Evolutionary conservation across 768 basidiomycete genomes (phyloP), one percentile per base, ranked within the genome.

Genomic region (Suillus occidentalis): DNA sequence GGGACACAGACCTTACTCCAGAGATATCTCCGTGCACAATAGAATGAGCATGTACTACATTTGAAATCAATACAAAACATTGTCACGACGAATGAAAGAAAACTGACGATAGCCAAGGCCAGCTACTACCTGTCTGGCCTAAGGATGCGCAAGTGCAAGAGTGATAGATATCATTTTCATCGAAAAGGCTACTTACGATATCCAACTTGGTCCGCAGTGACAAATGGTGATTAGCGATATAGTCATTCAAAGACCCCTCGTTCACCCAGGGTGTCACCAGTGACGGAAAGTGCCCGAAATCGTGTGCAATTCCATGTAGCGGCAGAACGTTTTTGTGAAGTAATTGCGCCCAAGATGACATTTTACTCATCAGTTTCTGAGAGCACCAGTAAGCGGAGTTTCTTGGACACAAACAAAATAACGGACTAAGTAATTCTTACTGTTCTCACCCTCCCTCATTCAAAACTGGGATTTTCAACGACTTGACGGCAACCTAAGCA

Each of bases 221-320:
- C 5, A 71, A 61, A 22, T n/a, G n/a, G 28, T 55, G 28, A 16
- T 58, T 61, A 18, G 13, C 20, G 34, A 72, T 63, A 52, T 73
- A 73, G 7, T 61, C 57, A 10, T 60, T 71, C 52, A 75, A 55
- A 0, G 63, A 65, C 10, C 73, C 74, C 59, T 73, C 69, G 22
- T 73, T 68, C 39, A 67, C 56, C 72, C 72, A 73, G 0, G 72
- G 72, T 34, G 65, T 70, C n/a, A 73, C 72, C 58, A 73, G 64
- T 4, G 72, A 68, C 13, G 57, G 61, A 43, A 70, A 66, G 6
- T 61, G 65, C 2, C 72, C 72, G 60, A 72, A 73, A 9, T 62
- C 66, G 7, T 60, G 28, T 13, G 61, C 66, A 18, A 68, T 52
- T 16, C 72, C 72, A 62, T 66, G 64, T 25, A 73, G 61, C 4